Base-by-base conservation (phyloP, 139 green algal genomes). In the Coccomyxa sp. region DNA sequence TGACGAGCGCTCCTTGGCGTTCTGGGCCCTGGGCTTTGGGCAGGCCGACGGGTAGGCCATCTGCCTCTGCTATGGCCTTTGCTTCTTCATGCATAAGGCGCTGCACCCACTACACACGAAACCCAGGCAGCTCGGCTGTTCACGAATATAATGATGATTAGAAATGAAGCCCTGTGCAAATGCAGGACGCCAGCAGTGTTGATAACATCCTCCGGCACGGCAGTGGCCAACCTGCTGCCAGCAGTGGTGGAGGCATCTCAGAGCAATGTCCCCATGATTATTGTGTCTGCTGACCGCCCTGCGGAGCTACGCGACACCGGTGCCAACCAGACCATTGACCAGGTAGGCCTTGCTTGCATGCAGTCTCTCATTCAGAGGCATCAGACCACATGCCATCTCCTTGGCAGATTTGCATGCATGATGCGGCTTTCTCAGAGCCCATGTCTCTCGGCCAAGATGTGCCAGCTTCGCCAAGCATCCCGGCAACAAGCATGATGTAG, bases 321-420 rank as follows among this genome's bases (percentile, higher is more conserved):
- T 5, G 93, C 95, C 41, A 99, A 99, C 83, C 96, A 99, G 76
- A 97, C 92, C 24, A 98, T 98, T 40, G 88, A 98, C 86, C 94
- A 98, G 86, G 87, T 94, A 9, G 8, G 50, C 37, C 16, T 35
- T n/a, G n/a, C n/a, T n/a, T n/a, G n/a, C n/a, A n/a, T n/a, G n/a
- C n/a, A n/a, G n/a, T n/a, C n/a, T n/a, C n/a, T n/a, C n/a, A n/a
- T n/a, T n/a, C n/a, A n/a, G n/a, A n/a, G n/a, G n/a, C n/a, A n/a
- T n/a, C n/a, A n/a, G n/a, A n/a, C n/a, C n/a, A n/a, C n/a, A n/a
- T n/a, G n/a, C n/a, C n/a, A n/a, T n/a, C n/a, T n/a, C n/a, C n/a
- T n/a, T n/a, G n/a, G n/a, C n/a, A n/a, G n/a, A n/a, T n/a, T n/a
- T n/a, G n/a, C n/a, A n/a, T n/a, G n/a, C n/a, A n/a, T n/a, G n/a